Conservation (phyloP, 2,329 filamentous ascomycete species). For the Ampelomyces quisqualis region DNA sequence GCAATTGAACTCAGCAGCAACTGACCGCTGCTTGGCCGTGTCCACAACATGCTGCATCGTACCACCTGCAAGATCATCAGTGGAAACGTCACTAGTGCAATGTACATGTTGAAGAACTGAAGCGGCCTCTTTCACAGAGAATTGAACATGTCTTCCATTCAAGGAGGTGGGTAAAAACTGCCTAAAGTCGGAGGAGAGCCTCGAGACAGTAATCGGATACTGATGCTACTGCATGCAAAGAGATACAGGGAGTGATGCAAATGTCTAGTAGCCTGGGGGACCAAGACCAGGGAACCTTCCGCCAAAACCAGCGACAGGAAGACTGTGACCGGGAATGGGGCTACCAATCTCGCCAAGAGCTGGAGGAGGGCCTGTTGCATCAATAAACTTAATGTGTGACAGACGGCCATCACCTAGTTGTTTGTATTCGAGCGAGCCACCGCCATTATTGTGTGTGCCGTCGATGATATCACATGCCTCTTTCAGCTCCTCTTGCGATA, state of each 20-base stretch:
- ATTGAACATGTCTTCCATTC: slow-evolving; percentile 22
- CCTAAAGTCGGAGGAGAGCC: slow-evolving; percentile 18
- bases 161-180: slow-evolving; percentile 18
- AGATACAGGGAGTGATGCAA: slow-evolving; percentile 4
- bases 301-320: slow-evolving; percentile 40
- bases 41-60: too few species aligned
- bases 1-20: not conserved
- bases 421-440: slow-evolving; percentile 77
- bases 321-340: slow-evolving; percentile 47
- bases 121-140: slow-evolving; percentile 8
- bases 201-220: slow-evolving; percentile 14
- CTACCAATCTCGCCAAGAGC: slow-evolving; percentile 52
- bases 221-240: slow-evolving; percentile 15
- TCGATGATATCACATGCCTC: slow-evolving; percentile 91
- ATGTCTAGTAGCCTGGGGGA: slow-evolving; percentile 31
- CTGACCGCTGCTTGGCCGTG: not conserved
- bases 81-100: not conserved
- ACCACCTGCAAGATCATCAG: too few species aligned
- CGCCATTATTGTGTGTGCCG: slow-evolving; percentile 73
- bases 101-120: not conserved
- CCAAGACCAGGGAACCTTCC: slow-evolving; percentile 39
- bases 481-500: slow-evolving; percentile 68
- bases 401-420: slow-evolving; percentile 50
- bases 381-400: slow-evolving; percentile 48
- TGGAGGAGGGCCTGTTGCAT: slow-evolving; percentile 28